A percentile compares a stretch with the other conserved stretches of the same genome.
phyloP scores from a whole-genome alignment of 495 filamentous ascomycete genomes.

The Hamigera avellanea region DNA sequence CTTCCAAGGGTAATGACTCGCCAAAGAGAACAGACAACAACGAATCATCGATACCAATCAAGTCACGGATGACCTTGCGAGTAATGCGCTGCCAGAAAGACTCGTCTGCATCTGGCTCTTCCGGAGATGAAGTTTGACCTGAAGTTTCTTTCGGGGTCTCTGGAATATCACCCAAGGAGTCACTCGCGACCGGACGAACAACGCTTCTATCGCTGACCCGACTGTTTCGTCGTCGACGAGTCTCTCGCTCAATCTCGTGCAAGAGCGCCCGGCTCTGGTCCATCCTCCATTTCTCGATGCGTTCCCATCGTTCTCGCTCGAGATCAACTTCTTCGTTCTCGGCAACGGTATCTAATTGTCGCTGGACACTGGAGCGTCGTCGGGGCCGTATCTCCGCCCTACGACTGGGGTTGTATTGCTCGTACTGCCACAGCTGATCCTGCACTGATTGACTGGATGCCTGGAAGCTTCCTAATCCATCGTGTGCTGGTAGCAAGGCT shows the following conservation, averaged over 20 bases:
- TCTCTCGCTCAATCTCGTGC: conserved; percentile 82
- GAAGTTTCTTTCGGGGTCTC: conserved; percentile 10
- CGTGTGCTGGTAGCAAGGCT: conserved; percentile 74
- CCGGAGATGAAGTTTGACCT: conserved; percentile 11
- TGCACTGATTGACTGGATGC: conserved; percentile 46
- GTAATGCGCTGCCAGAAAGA: conserved; percentile 75
- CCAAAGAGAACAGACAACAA: conserved; percentile 80
- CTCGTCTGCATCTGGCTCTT: conserved; percentile 31
- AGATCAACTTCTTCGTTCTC: conserved; percentile 45
- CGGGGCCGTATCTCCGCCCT: conserved; percentile 22
- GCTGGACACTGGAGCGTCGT: conserved; percentile 49
- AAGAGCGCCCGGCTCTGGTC: conserved; percentile 79
- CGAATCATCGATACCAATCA: conserved; percentile 84
- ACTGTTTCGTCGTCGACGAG: conserved; percentile 43
- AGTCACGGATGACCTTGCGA: conserved; percentile 70
- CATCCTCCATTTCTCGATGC: conserved; percentile 85
- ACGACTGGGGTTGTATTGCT: conserved; percentile 64
- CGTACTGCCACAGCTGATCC: conserved; percentile 75
- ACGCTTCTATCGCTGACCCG: conserved; percentile 15
- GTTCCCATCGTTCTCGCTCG: conserved; percentile 54
- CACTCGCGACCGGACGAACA: conserved; percentile 10
- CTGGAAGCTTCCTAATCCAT: conserved; percentile 79
- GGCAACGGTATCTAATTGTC: conserved; percentile 51
- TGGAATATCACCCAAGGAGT: conserved; percentile 9
- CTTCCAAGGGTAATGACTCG: conserved; percentile 58